phyloP scores from a whole-genome alignment of 305 asterid genomes.

The Fraxinus ornus region DNA sequence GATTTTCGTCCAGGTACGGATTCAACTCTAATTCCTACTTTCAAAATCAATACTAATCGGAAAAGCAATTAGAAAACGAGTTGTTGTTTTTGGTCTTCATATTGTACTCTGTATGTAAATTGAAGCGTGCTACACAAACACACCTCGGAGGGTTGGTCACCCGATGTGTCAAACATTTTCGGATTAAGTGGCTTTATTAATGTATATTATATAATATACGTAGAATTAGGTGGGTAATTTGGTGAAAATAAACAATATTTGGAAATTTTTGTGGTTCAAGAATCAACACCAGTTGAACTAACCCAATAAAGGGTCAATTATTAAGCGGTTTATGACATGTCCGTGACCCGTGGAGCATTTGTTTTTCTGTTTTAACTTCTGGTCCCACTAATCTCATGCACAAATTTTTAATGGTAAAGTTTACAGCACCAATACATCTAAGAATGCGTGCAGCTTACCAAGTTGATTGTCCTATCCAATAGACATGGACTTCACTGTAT shows the following conservation, averaged over 20 bases:
- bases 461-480: neutral
- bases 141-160: no score
- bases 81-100: no score
- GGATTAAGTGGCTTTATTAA: no score
- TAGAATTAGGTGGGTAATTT: neutral
- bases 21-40: neutral
- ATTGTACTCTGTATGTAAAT: neutral
- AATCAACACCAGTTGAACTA: neutral
- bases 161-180: no score
- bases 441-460: neutral
- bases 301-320: neutral
- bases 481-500: neutral
- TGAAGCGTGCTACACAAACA: no score
- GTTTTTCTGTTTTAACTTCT: neutral
- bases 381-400: neutral
- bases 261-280: neutral
- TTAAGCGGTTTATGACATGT: neutral
- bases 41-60: neutral
- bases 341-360: neutral
- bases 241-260: neutral
- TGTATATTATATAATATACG: neutral
- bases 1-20: conserved; percentile 1
- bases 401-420: neutral
- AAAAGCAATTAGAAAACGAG: no score
- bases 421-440: neutral